These are phyloP conservation scores for Sphagnum contortum DNA, from an alignment of 225 moss, liverwort and hornwort genomes.

Conservation along the genomic window DNA sequence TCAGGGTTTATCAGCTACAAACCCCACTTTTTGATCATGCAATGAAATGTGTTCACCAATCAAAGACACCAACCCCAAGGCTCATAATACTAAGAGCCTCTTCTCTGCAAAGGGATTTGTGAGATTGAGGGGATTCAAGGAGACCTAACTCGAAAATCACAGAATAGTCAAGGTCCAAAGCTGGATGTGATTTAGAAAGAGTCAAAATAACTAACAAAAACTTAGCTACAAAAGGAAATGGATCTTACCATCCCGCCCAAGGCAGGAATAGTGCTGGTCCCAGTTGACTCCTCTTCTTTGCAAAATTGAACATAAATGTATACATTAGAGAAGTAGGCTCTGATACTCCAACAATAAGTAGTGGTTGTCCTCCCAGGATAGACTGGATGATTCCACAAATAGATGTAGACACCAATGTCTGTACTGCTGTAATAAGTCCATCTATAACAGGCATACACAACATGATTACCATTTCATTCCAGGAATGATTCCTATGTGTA, in stretches of 20 bases:
- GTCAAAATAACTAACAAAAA: neutral
- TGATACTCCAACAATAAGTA: constrained; percentile 71
- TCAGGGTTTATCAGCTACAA: too few species aligned
- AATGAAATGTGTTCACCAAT: neutral
- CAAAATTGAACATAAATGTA: constrained; percentile 62
- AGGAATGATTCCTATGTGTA: neutral
- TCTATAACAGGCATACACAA: constrained; percentile 24
- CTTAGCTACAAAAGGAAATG: neutral
- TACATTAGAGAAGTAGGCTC: constrained; percentile 82
- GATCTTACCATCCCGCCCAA: constrained; percentile 66
- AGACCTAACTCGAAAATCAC: too few species aligned
- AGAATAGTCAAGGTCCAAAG: neutral
- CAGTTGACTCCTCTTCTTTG: constrained; percentile 25
- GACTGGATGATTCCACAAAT: constrained; percentile 73
- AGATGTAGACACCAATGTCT: constrained; percentile 64
- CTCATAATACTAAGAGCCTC: neutral
- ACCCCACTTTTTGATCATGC: too few species aligned
- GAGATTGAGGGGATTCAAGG: too few species aligned
- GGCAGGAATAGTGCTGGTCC: constrained; percentile 59
- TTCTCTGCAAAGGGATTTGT: too few species aligned
- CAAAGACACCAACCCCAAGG: neutral
- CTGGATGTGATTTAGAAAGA: neutral
- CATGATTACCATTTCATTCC: neutral
- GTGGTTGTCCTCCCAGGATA: constrained; percentile 65
- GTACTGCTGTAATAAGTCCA: constrained; percentile 52